Base-by-base conservation (phyloP, 805 yeast species). In the Wickerhamomyces bovis region DNA sequence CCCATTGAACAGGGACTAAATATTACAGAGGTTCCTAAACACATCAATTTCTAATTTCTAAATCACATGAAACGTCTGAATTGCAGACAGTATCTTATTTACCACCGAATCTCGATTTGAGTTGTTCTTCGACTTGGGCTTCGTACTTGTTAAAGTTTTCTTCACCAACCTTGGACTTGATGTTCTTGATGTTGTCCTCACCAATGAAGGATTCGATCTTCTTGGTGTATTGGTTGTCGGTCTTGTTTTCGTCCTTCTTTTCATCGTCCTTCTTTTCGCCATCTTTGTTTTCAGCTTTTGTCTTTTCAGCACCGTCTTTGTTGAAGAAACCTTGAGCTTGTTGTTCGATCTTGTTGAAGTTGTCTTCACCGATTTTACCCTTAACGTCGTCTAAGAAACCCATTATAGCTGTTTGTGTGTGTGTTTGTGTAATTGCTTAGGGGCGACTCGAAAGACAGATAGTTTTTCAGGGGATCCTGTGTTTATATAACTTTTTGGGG, bases 121-220 rank as follows among this genome's bases (percentile, higher is more conserved):
- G 48, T 49, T 61, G 57, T 6, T 53, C 44, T 46, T 66, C 63
- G 19, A 66, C 58, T 12, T 39, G 41, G 19, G 50, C 41, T 53
- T 65, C 69, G 31, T 60, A 55, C 47, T 61, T 63, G 41, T 55
- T 44, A 45, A 56, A 65, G 46, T 57, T 64, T 42, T 54, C 60
- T 41, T 58, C 57, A 47, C 70, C 70, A 45, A 65, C 60, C 48
- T 61, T 58, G 38, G 44, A 41, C 49, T 58, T 59, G 50, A 63
- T 51, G 41, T 56, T 49, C 28, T 55, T 48, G 38, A 66, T 49
- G 30, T 54, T 63, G 13, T 64, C 69, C 38, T 60, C 49, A 44
- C 70, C 68, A 30, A 60, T 52, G 47, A 42, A 52, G 13, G 54
- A 44, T 53, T 66, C 68, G 26, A 64, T 57, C 46, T 57, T 56